Conservation (phyloP, 1,284 basidiomycete genomes). For the Sporisorium iseilematis-ciliati region DNA sequence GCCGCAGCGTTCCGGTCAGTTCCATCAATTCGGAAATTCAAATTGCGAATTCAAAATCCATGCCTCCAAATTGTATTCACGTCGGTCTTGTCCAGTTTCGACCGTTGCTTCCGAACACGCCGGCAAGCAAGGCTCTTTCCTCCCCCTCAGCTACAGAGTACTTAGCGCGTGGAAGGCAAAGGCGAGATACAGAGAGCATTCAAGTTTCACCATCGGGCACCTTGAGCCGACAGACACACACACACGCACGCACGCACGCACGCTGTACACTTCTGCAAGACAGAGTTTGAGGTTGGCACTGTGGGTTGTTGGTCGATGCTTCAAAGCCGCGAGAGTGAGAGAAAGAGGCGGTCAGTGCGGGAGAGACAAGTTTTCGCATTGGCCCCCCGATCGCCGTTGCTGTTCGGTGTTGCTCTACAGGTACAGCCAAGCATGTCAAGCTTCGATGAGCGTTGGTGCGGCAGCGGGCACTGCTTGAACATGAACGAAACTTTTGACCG, state of each 20-base stretch:
- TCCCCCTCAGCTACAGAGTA: too few species aligned
- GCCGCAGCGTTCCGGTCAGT: slow-evolving; percentile 12
- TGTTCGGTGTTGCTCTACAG: slow-evolving; percentile 4
- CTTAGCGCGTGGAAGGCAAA: slow-evolving; percentile 7
- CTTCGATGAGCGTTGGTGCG: too few species aligned
- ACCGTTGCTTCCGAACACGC: slow-evolving; percentile 17
- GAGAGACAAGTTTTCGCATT: neutral
- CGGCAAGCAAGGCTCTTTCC: neutral
- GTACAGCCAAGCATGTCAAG: neutral
- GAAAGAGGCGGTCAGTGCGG: slow-evolving; percentile 8
- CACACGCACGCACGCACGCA: neutral
- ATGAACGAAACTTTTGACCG: slow-evolving; percentile 9
- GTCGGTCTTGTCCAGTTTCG: slow-evolving; percentile 11
- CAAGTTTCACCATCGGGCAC: neutral
- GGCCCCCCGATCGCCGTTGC: slow-evolving; percentile 9
- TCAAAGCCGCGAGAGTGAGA: too few species aligned
- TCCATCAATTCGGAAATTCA: slow-evolving; percentile 7
- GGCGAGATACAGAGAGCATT: neutral
- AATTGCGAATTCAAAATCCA: neutral
- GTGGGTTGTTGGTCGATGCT: neutral
- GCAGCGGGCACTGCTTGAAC: neutral
- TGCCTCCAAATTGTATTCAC: slow-evolving; percentile 6
- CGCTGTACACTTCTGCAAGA: neutral
- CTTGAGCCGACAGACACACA: too few species aligned
- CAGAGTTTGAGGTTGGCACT: neutral